Conservation (phyloP, 768 basidiomycete genomes). For the Phaeotremella skinneri region DNA sequence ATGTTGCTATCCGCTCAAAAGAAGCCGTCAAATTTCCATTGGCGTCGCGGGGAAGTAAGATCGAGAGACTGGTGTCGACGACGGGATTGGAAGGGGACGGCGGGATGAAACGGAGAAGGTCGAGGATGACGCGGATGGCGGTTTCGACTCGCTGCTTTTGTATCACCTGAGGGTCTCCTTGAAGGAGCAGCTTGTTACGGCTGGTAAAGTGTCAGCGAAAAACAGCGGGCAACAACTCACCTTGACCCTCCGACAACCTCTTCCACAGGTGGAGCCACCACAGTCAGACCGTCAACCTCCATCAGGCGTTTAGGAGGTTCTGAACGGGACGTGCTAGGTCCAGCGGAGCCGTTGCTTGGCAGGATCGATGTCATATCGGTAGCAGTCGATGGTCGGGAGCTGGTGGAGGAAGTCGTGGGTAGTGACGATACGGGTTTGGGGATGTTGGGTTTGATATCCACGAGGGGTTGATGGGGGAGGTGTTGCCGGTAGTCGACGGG, state of each 20-base stretch:
- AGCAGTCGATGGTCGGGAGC: background rate
- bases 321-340: constrained; percentile 28
- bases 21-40: constrained; percentile 23
- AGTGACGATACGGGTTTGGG: constrained; percentile 1
- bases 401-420: background rate
- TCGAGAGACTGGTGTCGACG: constrained; percentile 22
- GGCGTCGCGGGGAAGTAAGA: constrained; percentile 21
- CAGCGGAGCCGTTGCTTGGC: constrained; percentile 18
- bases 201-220: constrained; percentile 4
- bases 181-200: constrained; percentile 30
- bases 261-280: constrained; percentile 20
- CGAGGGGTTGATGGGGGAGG: constrained; percentile 3
- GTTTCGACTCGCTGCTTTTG: constrained; percentile 45
- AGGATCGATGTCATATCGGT: constrained; percentile 10
- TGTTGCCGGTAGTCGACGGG: constrained; percentile 2
- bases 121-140: constrained; percentile 44
- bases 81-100: constrained; percentile 7
- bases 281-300: constrained; percentile 30
- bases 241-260: constrained; percentile 16
- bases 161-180: constrained; percentile 44
- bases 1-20: constrained; percentile 35
- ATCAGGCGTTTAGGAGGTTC: constrained; percentile 38
- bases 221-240: constrained; percentile 17
- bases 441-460: constrained; percentile 11
- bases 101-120: constrained; percentile 34